Evolutionary conservation across 2,329 filamentous ascomycete genomes (phyloP).

Genomic region (Zalaria sp.): DNA sequence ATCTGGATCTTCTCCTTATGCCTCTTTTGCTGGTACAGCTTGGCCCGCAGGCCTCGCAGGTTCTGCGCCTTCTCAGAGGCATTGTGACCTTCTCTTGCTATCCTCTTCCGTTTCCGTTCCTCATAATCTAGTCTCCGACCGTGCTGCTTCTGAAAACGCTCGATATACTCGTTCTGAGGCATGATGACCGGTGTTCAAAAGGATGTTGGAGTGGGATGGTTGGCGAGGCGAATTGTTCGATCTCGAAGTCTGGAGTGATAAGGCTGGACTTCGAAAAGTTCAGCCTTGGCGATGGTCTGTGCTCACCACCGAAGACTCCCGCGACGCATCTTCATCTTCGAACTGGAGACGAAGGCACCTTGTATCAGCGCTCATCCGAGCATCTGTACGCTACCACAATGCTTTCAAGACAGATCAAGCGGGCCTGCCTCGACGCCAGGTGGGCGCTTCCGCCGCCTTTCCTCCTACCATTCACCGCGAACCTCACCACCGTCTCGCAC

Average conservation of each 20-base stretch:
- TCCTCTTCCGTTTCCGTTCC: constrained; percentile 74
- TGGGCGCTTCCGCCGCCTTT: constrained; percentile 35
- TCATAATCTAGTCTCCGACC: constrained; percentile 59
- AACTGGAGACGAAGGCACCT: too few relatives aligned
- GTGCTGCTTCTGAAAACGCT: constrained; percentile 56
- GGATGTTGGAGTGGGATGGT: constrained; percentile 1
- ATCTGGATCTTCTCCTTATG: constrained; percentile 98
- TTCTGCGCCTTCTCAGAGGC: constrained; percentile 84
- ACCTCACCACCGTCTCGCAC: constrained; percentile 27
- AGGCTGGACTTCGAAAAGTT: neutral
- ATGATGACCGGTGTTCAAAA: constrained; percentile 21
- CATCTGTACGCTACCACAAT: constrained; percentile 15
- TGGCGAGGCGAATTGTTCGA: neutral
- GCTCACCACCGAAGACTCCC: neutral
- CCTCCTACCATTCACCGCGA: constrained; percentile 37
- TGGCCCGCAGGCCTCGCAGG: constrained; percentile 78
- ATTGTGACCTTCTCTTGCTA: constrained; percentile 80
- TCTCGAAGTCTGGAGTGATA: neutral
- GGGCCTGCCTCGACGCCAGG: constrained; percentile 49
- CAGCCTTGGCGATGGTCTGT: neutral
- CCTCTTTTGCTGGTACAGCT: constrained; percentile 84
- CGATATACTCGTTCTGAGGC: constrained; percentile 71
- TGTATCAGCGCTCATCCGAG: too few relatives aligned
- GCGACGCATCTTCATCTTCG: too few relatives aligned
- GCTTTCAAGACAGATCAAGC: constrained; percentile 41